Evolutionary conservation across 805 yeast genomes (phyloP), one percentile per base, ranked within the genome.

Genomic region (Barnettozyma vustinii): DNA sequence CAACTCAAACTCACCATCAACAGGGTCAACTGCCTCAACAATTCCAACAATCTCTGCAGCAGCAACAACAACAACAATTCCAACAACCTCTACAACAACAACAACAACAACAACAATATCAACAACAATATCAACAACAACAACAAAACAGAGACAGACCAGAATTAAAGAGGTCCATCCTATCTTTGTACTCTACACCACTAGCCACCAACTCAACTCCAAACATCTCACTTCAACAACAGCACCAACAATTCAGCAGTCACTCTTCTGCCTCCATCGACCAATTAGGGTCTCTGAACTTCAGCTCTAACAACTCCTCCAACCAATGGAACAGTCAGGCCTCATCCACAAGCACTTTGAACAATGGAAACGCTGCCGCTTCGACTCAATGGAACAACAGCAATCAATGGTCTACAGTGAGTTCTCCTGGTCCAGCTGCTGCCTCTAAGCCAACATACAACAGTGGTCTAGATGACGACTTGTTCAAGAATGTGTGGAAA

Each of bases 101-200:
- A 54, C 55, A 40, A 41, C 53, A 48, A 44, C 53, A 51, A 47
- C 50, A 44, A 35, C 50, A 42, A 35, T 48, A 19, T 39, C 56
- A 43, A 42, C 45, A 37, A 37, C 50, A 40, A 19, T 46, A 36
- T 21, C 47, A 18, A 20, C 49, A n/a, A 13, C 48, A 23, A 18
- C 50, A 49, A 19, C 21, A 23, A 45, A 53, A 41, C 55, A 55
- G 47, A 45, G 56, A 61, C 32, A 76, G 96, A 60, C 92, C 94
- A 3, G 97, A 92, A 61, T 75, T 94, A 65, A 94, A 94, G 63
- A 88, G 88, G 68, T 88, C 97, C 1, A 94, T 94, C 51, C 69
- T 94, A 51, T 89, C 97, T 21, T 74, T 94, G 46, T 94, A 94
- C 65, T 80, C 95, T 1, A 77, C 87, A 2, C 86, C 75, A 6